These are phyloP conservation scores for Venturia effusa DNA, from an alignment of 2,329 filamentous ascomycete species.

Conservation along the genomic window DNA sequence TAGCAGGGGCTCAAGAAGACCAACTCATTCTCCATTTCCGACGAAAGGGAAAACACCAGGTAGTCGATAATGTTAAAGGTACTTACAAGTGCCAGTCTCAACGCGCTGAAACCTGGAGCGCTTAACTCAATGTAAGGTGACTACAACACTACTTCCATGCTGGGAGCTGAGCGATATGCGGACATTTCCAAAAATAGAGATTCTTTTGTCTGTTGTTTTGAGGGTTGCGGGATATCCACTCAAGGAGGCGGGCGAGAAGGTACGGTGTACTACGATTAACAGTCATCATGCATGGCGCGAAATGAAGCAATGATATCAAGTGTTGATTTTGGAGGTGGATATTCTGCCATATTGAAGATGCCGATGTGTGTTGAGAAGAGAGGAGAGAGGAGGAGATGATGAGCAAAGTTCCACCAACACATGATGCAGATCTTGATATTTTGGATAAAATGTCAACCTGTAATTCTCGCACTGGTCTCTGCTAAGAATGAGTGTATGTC, in stretches of 20 bases:
- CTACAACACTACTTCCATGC: conserved; percentile 12
- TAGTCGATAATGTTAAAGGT: conserved; percentile 19
- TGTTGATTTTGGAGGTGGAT: conserved; percentile 27
- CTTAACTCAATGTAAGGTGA: conserved; percentile 12
- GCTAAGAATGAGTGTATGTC: not conserved
- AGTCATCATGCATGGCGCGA: conserved; percentile 6
- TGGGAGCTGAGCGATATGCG: too few species aligned
- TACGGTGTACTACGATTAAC: conserved; percentile 23
- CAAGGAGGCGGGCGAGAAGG: conserved; percentile 13
- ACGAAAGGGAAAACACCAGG: conserved; percentile 29
- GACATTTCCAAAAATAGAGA: too few species aligned
- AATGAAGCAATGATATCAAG: conserved; percentile 13
- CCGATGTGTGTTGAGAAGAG: conserved; percentile 20
- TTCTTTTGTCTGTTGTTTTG: conserved; percentile 8
- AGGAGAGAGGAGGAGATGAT: conserved; percentile 1
- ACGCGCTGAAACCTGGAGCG: conserved; percentile 14
- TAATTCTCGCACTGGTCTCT: not conserved
- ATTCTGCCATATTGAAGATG: conserved; percentile 25
- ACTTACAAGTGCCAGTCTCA: conserved; percentile 11
- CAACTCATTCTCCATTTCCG: conserved; percentile 37
- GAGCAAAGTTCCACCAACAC: not conserved
- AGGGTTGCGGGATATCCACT: conserved; percentile 6
- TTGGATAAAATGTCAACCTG: conserved; percentile 8
- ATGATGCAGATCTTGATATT: not conserved
- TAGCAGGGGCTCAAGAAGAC: conserved; percentile 43